Evolutionary conservation across 495 filamentous ascomycete genomes (phyloP).

Genomic region (Talaromyces adpressus): DNA sequence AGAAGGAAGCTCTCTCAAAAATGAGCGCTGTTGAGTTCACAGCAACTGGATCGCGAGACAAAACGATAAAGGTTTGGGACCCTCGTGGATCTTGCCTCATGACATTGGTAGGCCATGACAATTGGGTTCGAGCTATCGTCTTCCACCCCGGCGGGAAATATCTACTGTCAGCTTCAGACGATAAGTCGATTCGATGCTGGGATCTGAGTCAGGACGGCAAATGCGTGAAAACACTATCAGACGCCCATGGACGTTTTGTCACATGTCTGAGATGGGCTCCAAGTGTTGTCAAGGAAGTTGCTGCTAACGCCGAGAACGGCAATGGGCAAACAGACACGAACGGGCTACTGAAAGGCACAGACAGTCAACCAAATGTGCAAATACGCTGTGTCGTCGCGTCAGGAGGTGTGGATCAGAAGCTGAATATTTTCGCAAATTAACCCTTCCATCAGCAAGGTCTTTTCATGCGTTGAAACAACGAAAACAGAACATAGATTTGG

Average conservation of each 20-base stretch:
- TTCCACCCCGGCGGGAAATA: conserved; percentile 97
- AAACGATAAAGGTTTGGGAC: conserved; percentile 89
- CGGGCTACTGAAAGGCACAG: conserved; percentile 8
- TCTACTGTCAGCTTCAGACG: conserved; percentile 75
- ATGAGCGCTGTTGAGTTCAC: conserved; percentile 80
- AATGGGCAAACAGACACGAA: conserved; percentile 3
- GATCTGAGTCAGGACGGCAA: conserved; percentile 84
- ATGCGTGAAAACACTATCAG: conserved; percentile 74
- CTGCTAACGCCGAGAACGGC: neutral
- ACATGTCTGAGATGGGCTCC: conserved; percentile 92
- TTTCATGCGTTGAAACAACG: neutral
- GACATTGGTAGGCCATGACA: conserved; percentile 86
- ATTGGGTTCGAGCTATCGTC: conserved; percentile 83
- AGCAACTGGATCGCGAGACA: conserved; percentile 83
- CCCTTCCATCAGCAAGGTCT: neutral
- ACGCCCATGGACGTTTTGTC: conserved; percentile 82
- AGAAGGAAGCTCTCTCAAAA: conserved; percentile 53
- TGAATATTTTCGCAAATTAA: conserved; percentile 48
- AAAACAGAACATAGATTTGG: neutral
- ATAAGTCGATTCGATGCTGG: conserved; percentile 93
- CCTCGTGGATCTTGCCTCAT: conserved; percentile 78
- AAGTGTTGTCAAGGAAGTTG: neutral
- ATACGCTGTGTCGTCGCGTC: conserved; percentile 60
- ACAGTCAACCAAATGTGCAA: conserved; percentile 20
- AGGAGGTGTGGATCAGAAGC: conserved; percentile 55